Evolutionary conservation across 179 eudicot species (phyloP), one percentile per base, ranked within the genome.

Genomic region (Beta macrorhiza): DNA sequence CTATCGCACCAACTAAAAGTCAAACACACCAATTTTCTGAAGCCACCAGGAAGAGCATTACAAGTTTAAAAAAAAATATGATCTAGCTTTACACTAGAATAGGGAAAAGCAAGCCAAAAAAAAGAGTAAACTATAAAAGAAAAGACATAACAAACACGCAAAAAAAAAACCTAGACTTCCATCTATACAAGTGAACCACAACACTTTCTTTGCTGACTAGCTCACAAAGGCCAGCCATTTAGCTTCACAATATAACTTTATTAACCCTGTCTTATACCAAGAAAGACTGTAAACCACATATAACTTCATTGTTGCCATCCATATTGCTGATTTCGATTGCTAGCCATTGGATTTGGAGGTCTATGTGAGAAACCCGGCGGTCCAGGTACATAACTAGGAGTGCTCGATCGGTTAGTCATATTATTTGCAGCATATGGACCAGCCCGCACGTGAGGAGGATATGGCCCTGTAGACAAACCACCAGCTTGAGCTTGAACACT

Each of bases 351-450:
- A 77, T 85, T 91, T 56, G 87, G 84, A 58, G 83, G 91, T 71
- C 93, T 84, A 65, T 86, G 91, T 11, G 94, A 80, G 78, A 83
- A 93, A 64, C 89, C 90, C 12, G 92, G 89, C 15, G 91, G 91
- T 22, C 88, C 92, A 19, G 79, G 89, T 67, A 84, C 90, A 76
- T 87, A 89, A 72, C 86, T 82, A 77, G 87, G 72, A 20, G 86
- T 45, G 1, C 83, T 80, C 6, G 88, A 85, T 49, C 87, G 82
- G 45, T 83, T 83, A 49, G 90, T 83, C 80, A 83, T 82, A 53
- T 76, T 77, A 67, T 74, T 82, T 53, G 84, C 85, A 56, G 84
- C 81, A 81, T 87, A 91, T 19, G 86, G 86, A 5, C 85, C 89
- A 53, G 82, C 92, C 19, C 93, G 82, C 22, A 89, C 93, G 37